Evolutionary conservation across 192 early-diverging fungal species (phyloP), one percentile per base, ranked within the genome.

Genomic region (Coemansia sp.): DNA sequence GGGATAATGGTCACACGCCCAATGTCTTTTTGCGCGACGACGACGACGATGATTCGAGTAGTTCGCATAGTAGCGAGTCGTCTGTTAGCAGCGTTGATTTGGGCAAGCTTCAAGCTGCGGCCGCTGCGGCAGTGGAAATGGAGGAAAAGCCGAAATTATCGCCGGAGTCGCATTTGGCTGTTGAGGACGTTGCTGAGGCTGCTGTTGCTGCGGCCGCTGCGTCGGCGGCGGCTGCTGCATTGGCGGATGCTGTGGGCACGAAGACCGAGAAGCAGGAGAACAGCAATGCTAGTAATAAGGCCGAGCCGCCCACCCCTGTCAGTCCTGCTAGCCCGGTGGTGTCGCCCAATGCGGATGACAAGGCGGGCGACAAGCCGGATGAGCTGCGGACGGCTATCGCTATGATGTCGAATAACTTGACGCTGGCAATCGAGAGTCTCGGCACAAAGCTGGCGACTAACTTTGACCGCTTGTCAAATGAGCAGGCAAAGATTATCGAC

Each of bases 391-490:
- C 60, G 43, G 72, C 72, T 0, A 80, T 80, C 16, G 57, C 56
- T 43, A 60, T 71, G 56, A 80, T 80, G 77, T 65, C 69, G n/a
- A 65, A 57, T 16, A 80, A 74, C 72, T 56, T 80, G 68, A 57
- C 77, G 0, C 43, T 74, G 56, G 72, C 77, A 2, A 74, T 80
- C 21, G 77, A 71, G 28, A 80, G 77, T n/a, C 72, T 80, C 50
- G 77, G 77, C 23, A 74, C 68, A 14, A 71, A 71, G 50, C 63
- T 80, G 42, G 65, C 77, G 10, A 57, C 60, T 20, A 80, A 80
- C 77, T 74, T 74, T 68, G 77, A 80, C 66, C 66, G 74, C 69
- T 65, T 80, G 24, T 71, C 77, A 3, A 66, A 40, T 3, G 72
- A 74, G 48, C 77, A 80, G 58, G 69, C 68, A 9, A 68, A 71